Evolutionary conservation across 257 asterid species (phyloP).

Genomic region (Leonotis leonurus): DNA sequence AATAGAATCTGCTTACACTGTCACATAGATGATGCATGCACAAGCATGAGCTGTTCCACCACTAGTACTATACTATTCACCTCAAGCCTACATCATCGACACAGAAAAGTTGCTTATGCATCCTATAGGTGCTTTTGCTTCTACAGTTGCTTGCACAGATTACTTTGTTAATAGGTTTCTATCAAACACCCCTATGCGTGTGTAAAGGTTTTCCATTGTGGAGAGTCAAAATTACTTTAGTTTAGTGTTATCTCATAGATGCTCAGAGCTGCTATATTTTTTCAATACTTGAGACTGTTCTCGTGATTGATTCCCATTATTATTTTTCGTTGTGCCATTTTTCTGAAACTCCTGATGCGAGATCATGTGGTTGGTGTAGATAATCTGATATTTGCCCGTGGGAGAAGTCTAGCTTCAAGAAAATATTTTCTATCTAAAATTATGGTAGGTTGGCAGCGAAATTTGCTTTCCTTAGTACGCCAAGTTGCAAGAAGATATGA

Average conservation of each 20-base stretch:
- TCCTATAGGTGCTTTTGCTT: no score
- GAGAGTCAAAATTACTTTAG: no score
- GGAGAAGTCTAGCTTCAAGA: not conserved
- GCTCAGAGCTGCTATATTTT: not conserved
- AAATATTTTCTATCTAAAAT: not conserved
- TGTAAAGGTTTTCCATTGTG: not conserved
- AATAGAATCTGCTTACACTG: no score
- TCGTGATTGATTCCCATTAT: not conserved
- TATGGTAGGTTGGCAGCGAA: conserved; percentile 1
- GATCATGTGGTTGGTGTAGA: not conserved
- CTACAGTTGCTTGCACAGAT: no score
- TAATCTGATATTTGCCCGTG: not conserved
- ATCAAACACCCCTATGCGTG: not conserved
- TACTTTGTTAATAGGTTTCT: no score
- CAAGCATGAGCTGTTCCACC: no score
- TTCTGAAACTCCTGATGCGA: not conserved
- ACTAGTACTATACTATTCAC: no score
- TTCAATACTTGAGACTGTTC: not conserved
- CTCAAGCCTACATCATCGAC: no score
- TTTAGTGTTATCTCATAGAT: not conserved
- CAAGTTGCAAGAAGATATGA: conserved; percentile 49
- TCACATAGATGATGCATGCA: no score
- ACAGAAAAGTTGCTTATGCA: no score
- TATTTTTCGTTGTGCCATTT: no score
- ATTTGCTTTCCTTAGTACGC: conserved; percentile 20